Evolutionary conservation across 2,329 filamentous ascomycete genomes (phyloP).

Genomic region (Aureobasidium pullulans): DNA sequence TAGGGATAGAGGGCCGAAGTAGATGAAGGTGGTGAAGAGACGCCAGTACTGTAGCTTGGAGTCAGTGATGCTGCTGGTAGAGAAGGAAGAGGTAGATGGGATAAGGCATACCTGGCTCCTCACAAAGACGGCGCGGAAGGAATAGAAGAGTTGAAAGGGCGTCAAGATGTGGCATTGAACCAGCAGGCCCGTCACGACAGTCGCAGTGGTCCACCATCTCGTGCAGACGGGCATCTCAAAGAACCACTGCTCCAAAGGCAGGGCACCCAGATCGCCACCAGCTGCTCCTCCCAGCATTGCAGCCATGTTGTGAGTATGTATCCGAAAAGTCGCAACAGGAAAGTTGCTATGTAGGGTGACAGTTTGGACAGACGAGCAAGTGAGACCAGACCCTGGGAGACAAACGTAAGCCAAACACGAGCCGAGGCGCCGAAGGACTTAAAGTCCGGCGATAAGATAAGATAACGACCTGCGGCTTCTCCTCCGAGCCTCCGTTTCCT

Average conservation of each 20-base stretch:
- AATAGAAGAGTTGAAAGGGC: conserved; percentile 95
- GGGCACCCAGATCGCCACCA: conserved; percentile 40
- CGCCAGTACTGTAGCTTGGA: conserved; percentile 74
- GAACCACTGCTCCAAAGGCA: conserved; percentile 95
- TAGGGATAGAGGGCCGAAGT: conserved; percentile 89
- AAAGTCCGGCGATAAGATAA: conserved; percentile 1
- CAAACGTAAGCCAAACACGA: conserved; percentile 1
- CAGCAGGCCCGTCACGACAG: conserved; percentile 75
- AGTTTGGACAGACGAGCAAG: not conserved
- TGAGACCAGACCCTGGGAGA: not conserved
- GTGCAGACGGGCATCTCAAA: conserved; percentile 98
- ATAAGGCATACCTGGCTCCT: conserved; percentile 69
- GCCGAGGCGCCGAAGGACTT: not conserved
- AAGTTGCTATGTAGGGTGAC: not conserved
- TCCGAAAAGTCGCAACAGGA: too few species aligned
- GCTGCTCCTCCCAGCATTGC: conserved; percentile 34
- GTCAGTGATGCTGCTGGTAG: not conserved
- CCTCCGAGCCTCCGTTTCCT: too few species aligned
- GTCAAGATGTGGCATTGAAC: conserved; percentile 91
- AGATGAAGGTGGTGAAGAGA: conserved; percentile 90
- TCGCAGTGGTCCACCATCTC: conserved; percentile 92
- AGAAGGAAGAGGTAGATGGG: not conserved
- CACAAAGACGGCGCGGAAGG: conserved; percentile 80
- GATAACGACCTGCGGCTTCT: not conserved
- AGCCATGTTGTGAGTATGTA: conserved; percentile 31